These are phyloP conservation scores for Camellia lanceoleosa DNA, from an alignment of 148 eudicot species.

Conservation along the genomic window DNA sequence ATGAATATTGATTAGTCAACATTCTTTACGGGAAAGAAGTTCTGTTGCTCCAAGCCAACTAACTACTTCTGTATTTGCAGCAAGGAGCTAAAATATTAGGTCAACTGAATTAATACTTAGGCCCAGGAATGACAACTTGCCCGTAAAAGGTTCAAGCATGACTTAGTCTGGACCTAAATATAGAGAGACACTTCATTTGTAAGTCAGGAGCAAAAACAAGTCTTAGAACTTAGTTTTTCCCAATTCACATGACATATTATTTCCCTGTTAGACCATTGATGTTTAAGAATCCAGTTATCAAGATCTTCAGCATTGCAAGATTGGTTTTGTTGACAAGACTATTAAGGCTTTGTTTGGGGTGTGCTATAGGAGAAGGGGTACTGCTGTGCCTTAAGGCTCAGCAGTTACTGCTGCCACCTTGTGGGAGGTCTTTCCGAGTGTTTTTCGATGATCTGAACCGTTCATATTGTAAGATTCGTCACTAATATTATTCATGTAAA, in stretches of 20 bases:
- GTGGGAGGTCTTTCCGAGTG: no score
- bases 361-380: no score
- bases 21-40: neutral
- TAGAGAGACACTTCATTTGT: neutral
- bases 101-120: neutral
- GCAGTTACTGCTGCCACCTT: no score
- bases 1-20: neutral
- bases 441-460: no score
- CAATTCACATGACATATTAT: neutral
- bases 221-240: neutral
- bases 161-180: neutral
- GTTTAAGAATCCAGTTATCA: neutral
- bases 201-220: neutral
- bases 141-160: neutral
- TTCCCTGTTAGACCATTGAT: neutral
- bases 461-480: no score
- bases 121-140: neutral
- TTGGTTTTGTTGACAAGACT: neutral
- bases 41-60: neutral
- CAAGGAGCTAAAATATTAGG: neutral
- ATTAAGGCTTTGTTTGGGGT: no score
- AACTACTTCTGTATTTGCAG: neutral
- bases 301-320: conserved; percentile 5
- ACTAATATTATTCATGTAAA: no score
- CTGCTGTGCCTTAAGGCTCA: no score